Evolutionary conservation across 345 rosid species (phyloP).

Genomic region (Eutrema japonicum): DNA sequence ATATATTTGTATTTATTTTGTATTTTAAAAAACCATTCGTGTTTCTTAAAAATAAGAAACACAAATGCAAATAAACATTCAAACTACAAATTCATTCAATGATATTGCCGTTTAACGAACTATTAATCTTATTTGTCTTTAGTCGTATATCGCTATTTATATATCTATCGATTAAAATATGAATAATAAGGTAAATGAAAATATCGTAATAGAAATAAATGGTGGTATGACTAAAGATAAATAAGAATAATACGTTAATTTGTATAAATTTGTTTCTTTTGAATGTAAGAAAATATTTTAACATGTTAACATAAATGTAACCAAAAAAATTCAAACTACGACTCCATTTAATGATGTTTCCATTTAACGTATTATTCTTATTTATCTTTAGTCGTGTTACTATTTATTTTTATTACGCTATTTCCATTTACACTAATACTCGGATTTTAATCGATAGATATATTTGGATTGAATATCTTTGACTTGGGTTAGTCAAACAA

Average conservation of each 20-base stretch:
- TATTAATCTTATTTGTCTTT: neutral
- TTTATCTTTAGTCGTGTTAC: neutral
- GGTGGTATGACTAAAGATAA: neutral
- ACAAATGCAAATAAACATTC: neutral
- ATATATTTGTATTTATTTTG: no score
- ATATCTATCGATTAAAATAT: neutral
- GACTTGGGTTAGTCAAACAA: slow-evolving; percentile 24
- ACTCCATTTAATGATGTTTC: neutral
- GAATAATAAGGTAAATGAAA: neutral
- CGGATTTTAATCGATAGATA: neutral
- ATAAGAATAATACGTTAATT: neutral
- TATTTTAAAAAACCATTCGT: no score
- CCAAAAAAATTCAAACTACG: neutral
- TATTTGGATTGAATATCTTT: slow-evolving; percentile 15
- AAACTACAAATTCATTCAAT: neutral
- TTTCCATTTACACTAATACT: neutral
- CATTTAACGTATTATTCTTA: neutral
- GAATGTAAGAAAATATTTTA: neutral
- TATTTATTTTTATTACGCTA: neutral
- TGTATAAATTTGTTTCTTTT: neutral
- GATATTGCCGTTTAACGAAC: neutral
- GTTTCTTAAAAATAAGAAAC: no score
- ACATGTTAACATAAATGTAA: slow-evolving; percentile 5
- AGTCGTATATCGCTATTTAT: neutral
- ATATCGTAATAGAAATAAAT: neutral